Conservation (phyloP, 768 basidiomycete genomes). For the Amanita brunnescens region DNA sequence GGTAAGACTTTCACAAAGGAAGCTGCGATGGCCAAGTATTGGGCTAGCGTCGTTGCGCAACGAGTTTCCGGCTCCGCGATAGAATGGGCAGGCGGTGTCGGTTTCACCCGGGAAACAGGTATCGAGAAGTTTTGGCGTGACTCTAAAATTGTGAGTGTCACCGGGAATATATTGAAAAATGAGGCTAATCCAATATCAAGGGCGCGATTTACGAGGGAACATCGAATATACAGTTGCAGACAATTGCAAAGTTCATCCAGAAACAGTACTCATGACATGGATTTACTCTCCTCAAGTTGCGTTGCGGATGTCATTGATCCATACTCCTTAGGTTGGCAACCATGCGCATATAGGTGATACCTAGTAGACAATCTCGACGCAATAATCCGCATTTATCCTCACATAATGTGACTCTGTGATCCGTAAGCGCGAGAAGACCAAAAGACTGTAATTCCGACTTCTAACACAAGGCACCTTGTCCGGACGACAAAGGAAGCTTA, state of each 20-base stretch:
- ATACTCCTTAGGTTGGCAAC: too few relatives aligned
- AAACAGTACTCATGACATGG: slow-evolving; percentile 59
- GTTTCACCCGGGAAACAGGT: slow-evolving; percentile 88
- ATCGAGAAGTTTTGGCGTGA: slow-evolving; percentile 97
- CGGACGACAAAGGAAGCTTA: too few relatives aligned
- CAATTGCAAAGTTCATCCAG: slow-evolving; percentile 88
- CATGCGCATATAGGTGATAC: too few relatives aligned
- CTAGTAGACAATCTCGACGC: too few relatives aligned
- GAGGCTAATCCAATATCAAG: slow-evolving; percentile 26
- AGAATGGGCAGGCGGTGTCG: slow-evolving; percentile 93
- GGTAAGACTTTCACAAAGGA: slow-evolving; percentile 81
- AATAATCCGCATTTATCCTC: too few relatives aligned
- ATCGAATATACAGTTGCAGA: slow-evolving; percentile 96
- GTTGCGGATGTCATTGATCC: too few relatives aligned
- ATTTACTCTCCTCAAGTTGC: not conserved
- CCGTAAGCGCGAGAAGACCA: too few relatives aligned
- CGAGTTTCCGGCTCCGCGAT: slow-evolving; percentile 83
- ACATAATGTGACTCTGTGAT: too few relatives aligned
- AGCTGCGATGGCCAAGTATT: slow-evolving; percentile 98
- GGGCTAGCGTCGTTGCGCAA: slow-evolving; percentile 84
- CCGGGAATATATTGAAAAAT: slow-evolving; percentile 2
- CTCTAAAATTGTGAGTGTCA: slow-evolving; percentile 80
- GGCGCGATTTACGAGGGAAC: slow-evolving; percentile 93
- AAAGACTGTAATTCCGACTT: too few relatives aligned
- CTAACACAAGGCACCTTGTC: too few relatives aligned